phyloP scores from a whole-genome alignment of 2,329 filamentous ascomycete genomes.

The Dothistroma septosporum region DNA sequence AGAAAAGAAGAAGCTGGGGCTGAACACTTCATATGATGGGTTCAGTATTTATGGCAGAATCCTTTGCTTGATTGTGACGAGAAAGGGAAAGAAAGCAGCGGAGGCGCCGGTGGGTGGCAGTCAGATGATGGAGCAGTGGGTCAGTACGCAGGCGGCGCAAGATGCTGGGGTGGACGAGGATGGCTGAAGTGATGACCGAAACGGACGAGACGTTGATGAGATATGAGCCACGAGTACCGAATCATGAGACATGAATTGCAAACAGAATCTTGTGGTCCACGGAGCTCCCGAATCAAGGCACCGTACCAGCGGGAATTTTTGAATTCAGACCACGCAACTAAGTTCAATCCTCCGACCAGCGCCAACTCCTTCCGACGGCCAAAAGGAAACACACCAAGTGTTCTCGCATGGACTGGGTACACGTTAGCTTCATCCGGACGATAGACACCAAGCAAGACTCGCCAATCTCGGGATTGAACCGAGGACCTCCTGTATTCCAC shows the following conservation, averaged over 20 bases:
- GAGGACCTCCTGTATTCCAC: too few species aligned
- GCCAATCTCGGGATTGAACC: too few species aligned
- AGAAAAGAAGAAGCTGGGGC: constrained; percentile 85
- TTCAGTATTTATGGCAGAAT: constrained; percentile 95
- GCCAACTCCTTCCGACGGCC: too few species aligned
- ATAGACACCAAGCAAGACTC: too few species aligned
- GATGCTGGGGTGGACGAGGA: constrained; percentile 33
- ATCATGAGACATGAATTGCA: background rate
- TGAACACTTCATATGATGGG: constrained; percentile 87
- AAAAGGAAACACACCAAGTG: too few species aligned
- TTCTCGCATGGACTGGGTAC: too few species aligned
- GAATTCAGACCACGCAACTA: too few species aligned
- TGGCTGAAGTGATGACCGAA: constrained; percentile 8
- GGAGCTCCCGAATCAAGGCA: too few species aligned
- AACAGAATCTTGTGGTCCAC: too few species aligned
- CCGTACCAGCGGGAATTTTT: too few species aligned
- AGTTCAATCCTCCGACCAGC: too few species aligned
- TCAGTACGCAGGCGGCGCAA: constrained; percentile 36
- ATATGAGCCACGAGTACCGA: background rate
- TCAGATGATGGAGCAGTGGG: constrained; percentile 41
- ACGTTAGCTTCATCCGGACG: too few species aligned
- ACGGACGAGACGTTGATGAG: background rate
- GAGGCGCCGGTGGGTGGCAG: constrained; percentile 29
- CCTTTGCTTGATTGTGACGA: constrained; percentile 82
- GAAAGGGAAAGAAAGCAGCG: constrained; percentile 51